Evolutionary conservation across 352 stramenopile species (phyloP).

Genomic region (Globisporangium perplexum): DNA sequence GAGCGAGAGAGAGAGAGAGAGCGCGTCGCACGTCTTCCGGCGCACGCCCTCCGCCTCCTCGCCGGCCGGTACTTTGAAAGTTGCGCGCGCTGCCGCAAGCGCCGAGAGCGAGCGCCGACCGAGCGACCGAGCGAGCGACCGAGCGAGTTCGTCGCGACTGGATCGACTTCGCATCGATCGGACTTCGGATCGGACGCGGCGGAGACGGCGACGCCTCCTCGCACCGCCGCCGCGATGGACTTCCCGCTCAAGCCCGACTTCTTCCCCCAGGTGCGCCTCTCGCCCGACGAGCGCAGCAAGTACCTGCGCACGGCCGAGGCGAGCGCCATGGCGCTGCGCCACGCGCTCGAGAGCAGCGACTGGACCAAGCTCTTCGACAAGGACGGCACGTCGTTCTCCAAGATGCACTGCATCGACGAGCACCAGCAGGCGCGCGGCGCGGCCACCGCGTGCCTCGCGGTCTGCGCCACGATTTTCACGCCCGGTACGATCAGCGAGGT

Average conservation of each 20-base stretch:
- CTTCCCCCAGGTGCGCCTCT: constrained; percentile 54
- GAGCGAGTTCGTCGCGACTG: neutral
- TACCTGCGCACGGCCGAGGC: constrained; percentile 42
- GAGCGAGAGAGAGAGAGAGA: neutral
- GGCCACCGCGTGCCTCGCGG: constrained; percentile 41
- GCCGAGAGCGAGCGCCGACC: no score
- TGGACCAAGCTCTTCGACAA: constrained; percentile 55
- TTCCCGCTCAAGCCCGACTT: constrained; percentile 68
- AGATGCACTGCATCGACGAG: constrained; percentile 51
- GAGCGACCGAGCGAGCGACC: neutral
- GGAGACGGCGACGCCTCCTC: neutral
- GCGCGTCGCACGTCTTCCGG: no score
- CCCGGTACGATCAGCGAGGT: constrained; percentile 56
- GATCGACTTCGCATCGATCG: neutral
- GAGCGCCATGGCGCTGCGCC: constrained; percentile 32
- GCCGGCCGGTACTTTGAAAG: constrained; percentile 4
- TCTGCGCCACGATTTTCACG: constrained; percentile 52
- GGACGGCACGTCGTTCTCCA: constrained; percentile 53
- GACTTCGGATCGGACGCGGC: neutral
- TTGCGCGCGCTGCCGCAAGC: neutral
- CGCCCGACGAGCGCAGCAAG: constrained; percentile 31
- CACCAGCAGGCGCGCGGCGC: constrained; percentile 9
- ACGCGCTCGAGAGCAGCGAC: constrained; percentile 37
- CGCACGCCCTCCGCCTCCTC: no score
- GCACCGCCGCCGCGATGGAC: constrained; percentile 33